These are phyloP conservation scores for Maudiozyma barnettii DNA, from an alignment of 805 yeast genomes.

Conservation along the genomic window DNA sequence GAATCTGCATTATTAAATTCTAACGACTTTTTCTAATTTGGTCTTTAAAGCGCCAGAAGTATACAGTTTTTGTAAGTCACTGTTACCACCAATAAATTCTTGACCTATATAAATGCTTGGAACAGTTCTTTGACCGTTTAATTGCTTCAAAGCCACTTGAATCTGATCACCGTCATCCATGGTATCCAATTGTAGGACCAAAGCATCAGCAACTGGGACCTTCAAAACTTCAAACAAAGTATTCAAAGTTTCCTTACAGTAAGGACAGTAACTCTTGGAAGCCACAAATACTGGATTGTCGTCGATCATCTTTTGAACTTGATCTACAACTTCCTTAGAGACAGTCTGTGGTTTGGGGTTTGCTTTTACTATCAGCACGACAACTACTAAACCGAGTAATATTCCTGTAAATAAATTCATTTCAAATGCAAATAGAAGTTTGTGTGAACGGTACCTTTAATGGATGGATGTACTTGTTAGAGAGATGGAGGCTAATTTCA, in stretches of 20 bases:
- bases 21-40: not conserved
- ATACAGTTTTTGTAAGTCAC: constrained; percentile 69
- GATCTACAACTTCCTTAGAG: constrained; percentile 44
- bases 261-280: constrained; percentile 68
- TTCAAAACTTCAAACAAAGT: constrained; percentile 31
- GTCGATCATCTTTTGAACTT: constrained; percentile 55
- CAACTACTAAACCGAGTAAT: not conserved
- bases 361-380: not conserved
- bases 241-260: constrained; percentile 39
- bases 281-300: constrained; percentile 67
- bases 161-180: constrained; percentile 64
- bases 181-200: constrained; percentile 36
- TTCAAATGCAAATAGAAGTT: not conserved
- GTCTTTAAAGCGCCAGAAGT: constrained; percentile 48
- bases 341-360: constrained; percentile 22
- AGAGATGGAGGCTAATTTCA: too few species aligned
- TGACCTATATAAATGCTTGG: constrained; percentile 87
- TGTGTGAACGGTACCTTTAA: too few species aligned
- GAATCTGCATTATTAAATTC: not conserved
- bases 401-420: not conserved
- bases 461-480: not conserved
- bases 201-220: constrained; percentile 34
- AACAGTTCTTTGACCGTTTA: constrained; percentile 87
- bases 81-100: constrained; percentile 91
- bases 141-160: constrained; percentile 63